These are phyloP conservation scores for Solanum bulbocastanum DNA, from an alignment of 257 asterid species.

Conservation along the genomic window DNA sequence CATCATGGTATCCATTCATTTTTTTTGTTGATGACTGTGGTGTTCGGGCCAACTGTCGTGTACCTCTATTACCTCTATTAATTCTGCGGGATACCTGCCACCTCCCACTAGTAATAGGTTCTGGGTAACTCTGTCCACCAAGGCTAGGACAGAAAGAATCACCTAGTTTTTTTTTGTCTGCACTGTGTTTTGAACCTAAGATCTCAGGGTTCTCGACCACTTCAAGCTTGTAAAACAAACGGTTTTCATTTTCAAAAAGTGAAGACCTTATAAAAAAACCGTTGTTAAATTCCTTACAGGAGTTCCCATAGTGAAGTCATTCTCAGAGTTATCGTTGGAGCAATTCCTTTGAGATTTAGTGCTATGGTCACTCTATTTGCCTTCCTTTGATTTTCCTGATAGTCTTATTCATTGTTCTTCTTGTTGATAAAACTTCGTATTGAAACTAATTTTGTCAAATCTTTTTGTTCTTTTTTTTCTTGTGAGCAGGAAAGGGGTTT, in stretches of 20 bases:
- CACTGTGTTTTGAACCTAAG: background rate
- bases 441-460: background rate
- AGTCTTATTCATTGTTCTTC: background rate
- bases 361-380: background rate
- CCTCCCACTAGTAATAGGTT: background rate
- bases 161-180: background rate
- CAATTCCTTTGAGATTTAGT: background rate
- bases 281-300: background rate
- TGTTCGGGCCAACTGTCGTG: background rate
- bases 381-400: background rate
- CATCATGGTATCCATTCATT: background rate
- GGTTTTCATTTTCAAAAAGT: background rate
- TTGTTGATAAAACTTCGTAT: background rate
- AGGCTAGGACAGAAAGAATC: background rate
- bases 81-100: no score
- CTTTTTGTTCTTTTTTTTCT: slow-evolving; percentile 7
- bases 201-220: background rate
- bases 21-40: background rate
- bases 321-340: background rate
- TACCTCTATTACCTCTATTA: background rate
- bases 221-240: background rate
- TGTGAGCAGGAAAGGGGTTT: slow-evolving; percentile 85
- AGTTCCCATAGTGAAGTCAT: background rate
- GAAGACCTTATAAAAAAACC: background rate
- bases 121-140: background rate